These are phyloP conservation scores for Picochlorum sp. DNA, from an alignment of 139 green algal genomes.

Conservation along the genomic window DNA sequence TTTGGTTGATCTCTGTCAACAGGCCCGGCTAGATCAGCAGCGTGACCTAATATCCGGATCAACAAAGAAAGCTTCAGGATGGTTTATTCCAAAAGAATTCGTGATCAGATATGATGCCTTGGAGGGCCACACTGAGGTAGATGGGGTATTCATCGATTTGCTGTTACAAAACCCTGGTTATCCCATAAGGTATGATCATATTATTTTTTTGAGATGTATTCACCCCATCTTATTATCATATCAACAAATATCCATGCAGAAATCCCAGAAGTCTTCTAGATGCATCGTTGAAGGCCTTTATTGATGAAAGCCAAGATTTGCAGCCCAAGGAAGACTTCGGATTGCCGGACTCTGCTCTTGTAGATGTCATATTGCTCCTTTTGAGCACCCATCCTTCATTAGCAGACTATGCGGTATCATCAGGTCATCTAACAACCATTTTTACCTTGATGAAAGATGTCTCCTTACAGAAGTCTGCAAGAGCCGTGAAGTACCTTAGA, in stretches of 20 bases:
- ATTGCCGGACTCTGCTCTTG: neutral
- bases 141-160: slow-evolving; percentile 82
- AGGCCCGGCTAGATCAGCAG: slow-evolving; percentile 36
- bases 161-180: slow-evolving; percentile 78
- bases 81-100: slow-evolving; percentile 20
- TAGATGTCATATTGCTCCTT: slow-evolving; percentile 51
- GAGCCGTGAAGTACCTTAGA: slow-evolving; percentile 9
- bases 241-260: no score
- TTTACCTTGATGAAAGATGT: slow-evolving; percentile 33
- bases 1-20: slow-evolving; percentile 36
- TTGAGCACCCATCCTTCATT: slow-evolving; percentile 50
- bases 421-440: slow-evolving; percentile 56
- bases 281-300: no score
- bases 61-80: slow-evolving; percentile 37
- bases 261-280: no score
- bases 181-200: slow-evolving; percentile 39
- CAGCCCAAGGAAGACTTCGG: neutral
- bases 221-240: no score
- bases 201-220: no score
- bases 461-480: neutral
- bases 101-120: slow-evolving; percentile 37
- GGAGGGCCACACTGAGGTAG: slow-evolving; percentile 61
- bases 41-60: neutral
- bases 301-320: neutral
- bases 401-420: slow-evolving; percentile 50